These are phyloP conservation scores for Fraxinus platypoda DNA, from an alignment of 305 asterid species.

Conservation along the genomic window DNA sequence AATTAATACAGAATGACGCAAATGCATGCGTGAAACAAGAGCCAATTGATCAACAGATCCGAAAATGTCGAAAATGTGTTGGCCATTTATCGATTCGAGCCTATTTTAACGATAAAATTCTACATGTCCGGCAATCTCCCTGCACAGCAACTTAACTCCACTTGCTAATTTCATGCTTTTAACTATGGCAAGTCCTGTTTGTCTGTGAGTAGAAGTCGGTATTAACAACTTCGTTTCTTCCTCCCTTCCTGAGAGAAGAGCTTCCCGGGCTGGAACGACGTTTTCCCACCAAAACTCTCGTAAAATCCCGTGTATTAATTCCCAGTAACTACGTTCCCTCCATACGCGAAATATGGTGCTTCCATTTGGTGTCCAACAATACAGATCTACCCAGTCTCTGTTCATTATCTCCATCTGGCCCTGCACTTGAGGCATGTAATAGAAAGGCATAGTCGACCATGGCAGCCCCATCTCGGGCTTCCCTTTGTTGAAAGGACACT, in stretches of 20 bases:
- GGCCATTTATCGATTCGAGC: neutral
- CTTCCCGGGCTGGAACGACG: conserved; percentile 81
- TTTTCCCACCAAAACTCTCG: conserved; percentile 97
- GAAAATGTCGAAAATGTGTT: neutral
- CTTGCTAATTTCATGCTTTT: conserved; percentile 74
- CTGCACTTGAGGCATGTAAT: conserved; percentile 96
- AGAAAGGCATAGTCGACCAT: conserved; percentile 76
- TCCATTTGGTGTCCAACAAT: conserved; percentile 94
- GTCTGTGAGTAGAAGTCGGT: conserved; percentile 64
- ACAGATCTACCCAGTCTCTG: conserved; percentile 85
- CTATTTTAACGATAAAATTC: conserved; percentile 43
- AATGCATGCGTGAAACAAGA: conserved; percentile 5
- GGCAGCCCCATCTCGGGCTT: conserved; percentile 80
- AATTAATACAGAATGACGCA: conserved; percentile 10
- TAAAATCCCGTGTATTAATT: conserved; percentile 58
- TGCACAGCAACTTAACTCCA: conserved; percentile 71
- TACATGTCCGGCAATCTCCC: conserved; percentile 80
- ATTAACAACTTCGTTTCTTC: conserved; percentile 62
- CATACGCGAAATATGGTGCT: conserved; percentile 73
- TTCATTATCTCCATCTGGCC: conserved; percentile 97
- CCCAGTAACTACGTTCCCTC: conserved; percentile 73
- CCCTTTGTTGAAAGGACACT: conserved; percentile 90
- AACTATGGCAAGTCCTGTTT: conserved; percentile 61
- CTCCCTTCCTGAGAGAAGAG: conserved; percentile 53
- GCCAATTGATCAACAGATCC: conserved; percentile 7